phyloP scores from a whole-genome alignment of 129 eudicot genomes.

The Flaveria brownii region DNA sequence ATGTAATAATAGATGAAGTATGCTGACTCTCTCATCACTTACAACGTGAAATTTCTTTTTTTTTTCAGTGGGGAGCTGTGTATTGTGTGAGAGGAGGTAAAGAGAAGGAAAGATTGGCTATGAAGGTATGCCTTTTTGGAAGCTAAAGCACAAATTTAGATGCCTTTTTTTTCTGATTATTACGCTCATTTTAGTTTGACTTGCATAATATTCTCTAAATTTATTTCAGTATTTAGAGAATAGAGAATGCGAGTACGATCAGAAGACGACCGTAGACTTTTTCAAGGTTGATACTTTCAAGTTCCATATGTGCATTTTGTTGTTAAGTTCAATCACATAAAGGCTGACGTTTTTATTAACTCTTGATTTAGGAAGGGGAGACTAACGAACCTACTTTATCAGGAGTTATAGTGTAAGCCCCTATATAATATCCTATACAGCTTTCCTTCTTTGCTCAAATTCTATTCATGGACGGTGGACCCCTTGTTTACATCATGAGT shows the following conservation, averaged over 20 bases:
- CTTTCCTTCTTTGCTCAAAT: not conserved
- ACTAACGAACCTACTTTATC: constrained; percentile 52
- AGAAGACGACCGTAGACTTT: constrained; percentile 66
- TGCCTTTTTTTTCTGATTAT: not conserved
- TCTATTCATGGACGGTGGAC: not conserved
- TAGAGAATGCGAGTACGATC: constrained; percentile 94
- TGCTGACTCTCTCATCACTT: no score
- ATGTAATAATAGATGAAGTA: not conserved
- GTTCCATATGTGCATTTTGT: not conserved
- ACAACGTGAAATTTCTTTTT: not conserved
- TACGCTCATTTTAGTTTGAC: not conserved
- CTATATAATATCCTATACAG: not conserved
- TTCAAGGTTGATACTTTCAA: constrained; percentile 44
- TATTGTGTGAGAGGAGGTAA: constrained; percentile 83
- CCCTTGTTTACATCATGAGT: no score
- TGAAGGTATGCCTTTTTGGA: constrained; percentile 54
- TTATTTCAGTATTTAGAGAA: constrained; percentile 68
- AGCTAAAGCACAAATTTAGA: constrained; percentile 8
- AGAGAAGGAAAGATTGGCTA: constrained; percentile 80
- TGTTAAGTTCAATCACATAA: not conserved
- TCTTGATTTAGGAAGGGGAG: constrained; percentile 62
- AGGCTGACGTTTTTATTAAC: not conserved
- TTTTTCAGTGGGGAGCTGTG: constrained; percentile 90
- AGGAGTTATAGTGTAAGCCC: constrained; percentile 82
- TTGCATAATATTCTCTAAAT: not conserved